Evolutionary conservation across 805 yeast species (phyloP), one percentile per base, ranked within the genome.

Genomic region (Kodamaea laetipori): DNA sequence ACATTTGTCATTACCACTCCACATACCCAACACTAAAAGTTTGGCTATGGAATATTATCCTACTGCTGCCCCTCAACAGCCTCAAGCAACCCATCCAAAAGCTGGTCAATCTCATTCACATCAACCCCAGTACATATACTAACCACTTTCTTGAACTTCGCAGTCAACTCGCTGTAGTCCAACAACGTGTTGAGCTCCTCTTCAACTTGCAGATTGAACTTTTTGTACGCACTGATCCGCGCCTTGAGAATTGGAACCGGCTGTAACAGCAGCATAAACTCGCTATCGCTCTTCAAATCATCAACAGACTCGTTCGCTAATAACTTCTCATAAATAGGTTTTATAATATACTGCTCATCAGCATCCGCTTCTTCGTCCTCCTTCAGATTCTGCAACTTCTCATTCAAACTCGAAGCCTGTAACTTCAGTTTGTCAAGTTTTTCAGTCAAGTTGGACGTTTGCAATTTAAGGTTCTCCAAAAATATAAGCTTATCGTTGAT

Each of bases 71-170:
- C 85, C 50, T 90, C 96, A 4, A 92, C 97, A 13, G 97, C 96
- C 56, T 84, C 86, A 24, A 94, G 79, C 39, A 92, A 73, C 4
- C 92, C 95, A 51, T 87, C 94, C 39, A 92, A 73, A 54, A 94
- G 75, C 42, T 74, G 78, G 60, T 88, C 96, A 24, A 94, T 95
- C 49, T 82, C 84, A 41, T 77, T 78, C 42, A 85, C 86, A 37
- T 82, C 90, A 19, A 89, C 92, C 18, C 94, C 94, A 3, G 96
- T 86, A 69, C 98, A 90, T 40, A 89, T 71, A 19, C 96, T 81
- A 27, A 92, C 90, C 12, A 92, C 96, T 54, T 86, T 77, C 55
- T 94, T 82, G 67, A 90, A 94, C 62, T 92, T 92, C 13, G 70
- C 60, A 12, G 75, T 69, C 45, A 71, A 61, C 45, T 60, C 65